Evolutionary conservation across 192 early-diverging fungal species (phyloP).

Genomic region (Phycomyces blakesleeanus): DNA sequence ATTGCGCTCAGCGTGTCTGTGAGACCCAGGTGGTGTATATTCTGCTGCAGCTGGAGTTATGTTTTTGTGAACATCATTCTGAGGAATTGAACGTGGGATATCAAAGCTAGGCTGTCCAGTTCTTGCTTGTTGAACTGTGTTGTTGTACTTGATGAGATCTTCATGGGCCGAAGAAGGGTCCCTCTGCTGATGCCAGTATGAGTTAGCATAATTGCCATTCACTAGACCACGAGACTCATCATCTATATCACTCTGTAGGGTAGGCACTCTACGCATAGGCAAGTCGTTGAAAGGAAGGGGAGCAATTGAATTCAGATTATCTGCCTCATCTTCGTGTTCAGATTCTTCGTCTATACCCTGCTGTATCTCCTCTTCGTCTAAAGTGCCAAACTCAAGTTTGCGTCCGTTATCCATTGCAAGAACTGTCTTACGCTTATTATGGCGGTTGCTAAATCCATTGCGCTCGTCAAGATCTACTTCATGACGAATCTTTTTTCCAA

Average conservation of each 20-base stretch:
- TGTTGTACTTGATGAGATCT: neutral
- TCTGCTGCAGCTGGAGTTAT: neutral
- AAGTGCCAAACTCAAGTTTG: slow-evolving; percentile 13
- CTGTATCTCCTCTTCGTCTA: slow-evolving; percentile 8
- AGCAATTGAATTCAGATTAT: slow-evolving; percentile 1
- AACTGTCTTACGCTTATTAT: slow-evolving; percentile 7
- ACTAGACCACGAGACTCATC: neutral
- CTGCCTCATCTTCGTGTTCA: neutral
- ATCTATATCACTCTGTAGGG: neutral
- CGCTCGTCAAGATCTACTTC: slow-evolving; percentile 11
- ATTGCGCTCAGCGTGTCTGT: slow-evolving; percentile 8
- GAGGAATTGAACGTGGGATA: neutral
- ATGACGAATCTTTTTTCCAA: neutral
- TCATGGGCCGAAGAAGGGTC: neutral
- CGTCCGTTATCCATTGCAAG: slow-evolving; percentile 7
- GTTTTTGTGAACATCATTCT: neutral
- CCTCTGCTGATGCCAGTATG: slow-evolving; percentile 6
- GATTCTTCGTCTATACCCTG: slow-evolving; percentile 3
- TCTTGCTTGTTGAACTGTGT: neutral
- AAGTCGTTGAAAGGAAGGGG: slow-evolving; percentile 1
- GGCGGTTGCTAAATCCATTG: neutral
- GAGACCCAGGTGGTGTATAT: neutral
- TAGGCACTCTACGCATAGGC: neutral
- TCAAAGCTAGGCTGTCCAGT: neutral
- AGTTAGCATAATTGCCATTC: slow-evolving; percentile 1